Evolutionary conservation across 495 filamentous ascomycete genomes (phyloP).

Genomic region (Daldinia caldariorum): DNA sequence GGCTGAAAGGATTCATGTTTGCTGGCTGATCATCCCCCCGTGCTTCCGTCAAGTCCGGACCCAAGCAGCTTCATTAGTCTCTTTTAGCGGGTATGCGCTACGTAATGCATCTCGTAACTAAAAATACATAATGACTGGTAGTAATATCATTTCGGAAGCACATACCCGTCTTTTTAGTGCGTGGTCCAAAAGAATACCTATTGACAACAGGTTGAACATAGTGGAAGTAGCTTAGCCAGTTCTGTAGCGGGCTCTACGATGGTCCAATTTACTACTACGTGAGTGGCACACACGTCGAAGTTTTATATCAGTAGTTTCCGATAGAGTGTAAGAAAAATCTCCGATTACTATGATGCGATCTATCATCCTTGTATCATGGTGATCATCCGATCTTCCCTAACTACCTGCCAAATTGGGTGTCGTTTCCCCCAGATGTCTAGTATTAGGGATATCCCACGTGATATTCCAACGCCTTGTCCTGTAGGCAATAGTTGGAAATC

Average conservation of each 20-base stretch:
- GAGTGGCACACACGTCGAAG: conserved; percentile 7
- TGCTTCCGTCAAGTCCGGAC: conserved; percentile 1
- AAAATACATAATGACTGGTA: conserved; percentile 4
- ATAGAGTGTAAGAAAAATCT: conserved; percentile 11
- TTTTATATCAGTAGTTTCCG: conserved; percentile 8
- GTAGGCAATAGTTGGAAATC: not conserved
- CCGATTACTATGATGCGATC: conserved; percentile 22
- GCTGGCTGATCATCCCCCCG: not conserved
- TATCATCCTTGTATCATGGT: conserved; percentile 16
- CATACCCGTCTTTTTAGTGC: conserved; percentile 7
- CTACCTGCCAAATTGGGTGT: conserved; percentile 6
- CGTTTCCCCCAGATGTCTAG: not conserved
- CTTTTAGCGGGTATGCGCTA: conserved; percentile 18
- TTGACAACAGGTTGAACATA: not conserved
- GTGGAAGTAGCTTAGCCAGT: conserved; percentile 2
- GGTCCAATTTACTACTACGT: conserved; percentile 15
- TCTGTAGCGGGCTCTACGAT: conserved; percentile 10
- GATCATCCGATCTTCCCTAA: conserved; percentile 6
- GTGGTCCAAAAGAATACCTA: not conserved
- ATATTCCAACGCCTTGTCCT: not conserved
- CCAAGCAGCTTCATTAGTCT: conserved; percentile 8
- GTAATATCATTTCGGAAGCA: conserved; percentile 12
- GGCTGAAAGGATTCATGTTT: conserved; percentile 17
- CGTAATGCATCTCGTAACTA: not conserved
- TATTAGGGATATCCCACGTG: not conserved